These are phyloP conservation scores for Hylodesmum podocarpum DNA, from an alignment of 306 rosid species.

Conservation along the genomic window DNA sequence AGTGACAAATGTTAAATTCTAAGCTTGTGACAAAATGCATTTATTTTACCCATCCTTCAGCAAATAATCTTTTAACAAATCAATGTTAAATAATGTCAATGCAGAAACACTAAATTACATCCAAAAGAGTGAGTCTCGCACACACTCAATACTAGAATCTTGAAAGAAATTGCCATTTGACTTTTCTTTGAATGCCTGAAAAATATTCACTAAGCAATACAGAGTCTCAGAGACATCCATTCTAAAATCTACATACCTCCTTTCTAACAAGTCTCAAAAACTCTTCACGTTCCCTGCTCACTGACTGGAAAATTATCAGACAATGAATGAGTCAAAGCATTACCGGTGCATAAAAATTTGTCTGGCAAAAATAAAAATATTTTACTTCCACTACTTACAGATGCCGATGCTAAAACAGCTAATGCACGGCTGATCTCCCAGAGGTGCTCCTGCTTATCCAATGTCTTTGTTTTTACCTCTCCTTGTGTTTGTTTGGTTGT, in stretches of 20 bases:
- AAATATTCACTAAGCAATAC: not conserved
- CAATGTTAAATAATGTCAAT: constrained; percentile 2
- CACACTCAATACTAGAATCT: not conserved
- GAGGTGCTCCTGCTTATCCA: constrained; percentile 70
- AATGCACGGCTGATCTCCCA: constrained; percentile 77
- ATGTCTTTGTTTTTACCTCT: constrained; percentile 36
- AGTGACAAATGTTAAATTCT: not conserved
- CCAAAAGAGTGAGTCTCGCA: not conserved
- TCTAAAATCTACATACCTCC: constrained; percentile 54
- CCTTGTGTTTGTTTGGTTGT: constrained; percentile 40
- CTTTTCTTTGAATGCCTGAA: constrained; percentile 2
- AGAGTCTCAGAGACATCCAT: not conserved
- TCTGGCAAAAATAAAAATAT: not conserved
- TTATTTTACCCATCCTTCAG: constrained; percentile 3
- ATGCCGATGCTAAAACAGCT: constrained; percentile 89
- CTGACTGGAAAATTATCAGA: constrained; percentile 54
- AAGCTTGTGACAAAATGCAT: not conserved
- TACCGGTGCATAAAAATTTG: not conserved
- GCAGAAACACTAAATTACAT: not conserved
- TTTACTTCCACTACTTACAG: constrained; percentile 51
- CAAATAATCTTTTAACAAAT: not conserved
- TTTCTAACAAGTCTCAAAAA: constrained; percentile 74
- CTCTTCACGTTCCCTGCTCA: constrained; percentile 81
- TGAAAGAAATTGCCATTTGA: not conserved
- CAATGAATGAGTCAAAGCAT: not conserved